These are phyloP conservation scores for Scheffersomyces lignosus DNA, from an alignment of 805 yeast species.

Conservation along the genomic window DNA sequence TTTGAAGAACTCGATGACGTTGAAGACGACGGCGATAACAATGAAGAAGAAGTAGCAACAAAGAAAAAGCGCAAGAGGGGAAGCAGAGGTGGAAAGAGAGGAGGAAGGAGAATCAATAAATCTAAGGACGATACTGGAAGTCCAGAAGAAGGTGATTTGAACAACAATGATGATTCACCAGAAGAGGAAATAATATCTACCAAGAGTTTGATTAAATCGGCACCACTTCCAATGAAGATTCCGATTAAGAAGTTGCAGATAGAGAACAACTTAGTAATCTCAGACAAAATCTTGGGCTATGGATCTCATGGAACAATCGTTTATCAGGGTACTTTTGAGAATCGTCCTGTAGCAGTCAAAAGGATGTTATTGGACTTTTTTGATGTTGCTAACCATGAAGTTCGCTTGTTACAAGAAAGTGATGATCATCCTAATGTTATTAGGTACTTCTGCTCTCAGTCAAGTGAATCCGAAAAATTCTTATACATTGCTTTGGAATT, in stretches of 20 bases:
- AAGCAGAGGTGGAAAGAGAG: constrained; percentile 75
- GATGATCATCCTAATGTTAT: constrained; percentile 97
- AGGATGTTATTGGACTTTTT: constrained; percentile 90
- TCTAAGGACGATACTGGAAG: constrained; percentile 29
- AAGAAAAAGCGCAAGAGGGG: constrained; percentile 79
- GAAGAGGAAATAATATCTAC: constrained; percentile 19
- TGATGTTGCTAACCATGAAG: constrained; percentile 92
- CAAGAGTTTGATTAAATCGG: constrained; percentile 27
- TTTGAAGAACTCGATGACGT: constrained; percentile 18
- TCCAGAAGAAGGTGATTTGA: constrained; percentile 8
- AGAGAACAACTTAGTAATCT: constrained; percentile 56
- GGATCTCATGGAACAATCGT: constrained; percentile 98
- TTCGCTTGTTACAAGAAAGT: constrained; percentile 82
- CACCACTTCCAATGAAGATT: constrained; percentile 11
- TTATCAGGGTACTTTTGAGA: constrained; percentile 84
- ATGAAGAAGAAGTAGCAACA: constrained; percentile 13
- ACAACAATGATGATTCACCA: constrained; percentile 7
- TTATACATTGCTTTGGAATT: constrained; percentile 90
- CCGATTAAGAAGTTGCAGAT: constrained; percentile 37
- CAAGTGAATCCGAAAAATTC: constrained; percentile 69
- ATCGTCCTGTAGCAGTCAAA: constrained; percentile 93
- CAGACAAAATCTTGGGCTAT: constrained; percentile 81
- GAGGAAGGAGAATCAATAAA: constrained; percentile 32
- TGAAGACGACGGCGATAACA: constrained; percentile 4
- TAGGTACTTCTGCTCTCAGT: constrained; percentile 90